Conservation (phyloP, 192 early-diverging fungal genomes). For the Obelidium mucronatum region DNA sequence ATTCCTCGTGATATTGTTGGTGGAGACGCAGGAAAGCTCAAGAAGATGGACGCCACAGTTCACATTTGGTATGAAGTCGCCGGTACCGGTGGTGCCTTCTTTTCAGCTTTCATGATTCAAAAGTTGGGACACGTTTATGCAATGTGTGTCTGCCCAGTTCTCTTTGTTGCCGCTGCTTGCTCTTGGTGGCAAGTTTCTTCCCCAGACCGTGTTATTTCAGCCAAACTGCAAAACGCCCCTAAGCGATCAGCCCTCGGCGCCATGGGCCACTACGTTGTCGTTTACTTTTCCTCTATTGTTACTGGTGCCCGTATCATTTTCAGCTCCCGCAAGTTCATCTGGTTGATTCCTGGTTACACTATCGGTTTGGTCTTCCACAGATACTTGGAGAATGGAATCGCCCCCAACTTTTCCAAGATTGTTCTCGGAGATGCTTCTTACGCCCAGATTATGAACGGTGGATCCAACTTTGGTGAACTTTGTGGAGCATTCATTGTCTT, state of each 20-base stretch:
- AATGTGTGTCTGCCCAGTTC: conserved; percentile 54
- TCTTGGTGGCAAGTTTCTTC: conserved; percentile 56
- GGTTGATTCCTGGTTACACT: conserved; percentile 67
- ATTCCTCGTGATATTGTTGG: too few relatives aligned
- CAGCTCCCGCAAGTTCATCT: too few relatives aligned
- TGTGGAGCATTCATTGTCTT: too few relatives aligned
- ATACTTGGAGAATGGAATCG: too few relatives aligned
- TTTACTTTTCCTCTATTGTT: conserved; percentile 54
- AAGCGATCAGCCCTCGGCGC: conserved; percentile 28
- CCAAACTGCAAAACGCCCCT: background rate
- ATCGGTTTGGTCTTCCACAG: too few relatives aligned
- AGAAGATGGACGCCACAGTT: conserved; percentile 64
- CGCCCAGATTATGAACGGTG: conserved; percentile 55
- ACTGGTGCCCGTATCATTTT: conserved; percentile 55
- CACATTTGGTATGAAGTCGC: conserved; percentile 68
- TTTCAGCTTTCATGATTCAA: too few relatives aligned
- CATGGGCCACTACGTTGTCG: conserved; percentile 47
- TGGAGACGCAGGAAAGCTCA: conserved; percentile 65
- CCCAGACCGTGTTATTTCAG: conserved; percentile 29
- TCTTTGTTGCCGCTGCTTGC: conserved; percentile 53
- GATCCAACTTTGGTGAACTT: conserved; percentile 71
- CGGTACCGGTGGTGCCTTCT: too few relatives aligned
- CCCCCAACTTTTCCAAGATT: too few relatives aligned
- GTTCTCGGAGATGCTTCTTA: conserved; percentile 59
- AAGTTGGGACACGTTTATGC: conserved; percentile 55